These are phyloP conservation scores for Rhynchosporium secalis DNA, from an alignment of 2,329 filamentous ascomycete genomes.

Conservation along the genomic window DNA sequence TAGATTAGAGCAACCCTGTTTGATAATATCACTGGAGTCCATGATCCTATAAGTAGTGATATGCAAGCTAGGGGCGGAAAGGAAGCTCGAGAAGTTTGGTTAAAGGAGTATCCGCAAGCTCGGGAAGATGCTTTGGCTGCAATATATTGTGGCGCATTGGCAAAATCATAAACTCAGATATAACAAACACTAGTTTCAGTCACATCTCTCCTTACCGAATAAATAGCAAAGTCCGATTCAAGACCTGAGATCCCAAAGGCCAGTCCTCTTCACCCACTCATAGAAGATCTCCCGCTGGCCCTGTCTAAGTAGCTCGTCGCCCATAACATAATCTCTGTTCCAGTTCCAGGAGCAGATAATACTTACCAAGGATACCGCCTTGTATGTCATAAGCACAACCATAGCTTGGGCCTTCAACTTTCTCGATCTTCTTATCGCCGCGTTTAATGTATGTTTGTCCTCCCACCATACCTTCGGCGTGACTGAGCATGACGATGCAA, in stretches of 20 bases:
- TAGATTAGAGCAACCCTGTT: too few species aligned
- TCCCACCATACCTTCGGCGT: slow-evolving; percentile 4
- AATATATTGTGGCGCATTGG: neutral
- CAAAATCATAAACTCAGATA: neutral
- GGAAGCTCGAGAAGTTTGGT: too few species aligned
- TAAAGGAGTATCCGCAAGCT: too few species aligned
- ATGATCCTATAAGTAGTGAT: too few species aligned
- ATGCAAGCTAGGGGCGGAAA: too few species aligned
- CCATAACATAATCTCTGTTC: slow-evolving; percentile 13
- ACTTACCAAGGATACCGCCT: slow-evolving; percentile 5
- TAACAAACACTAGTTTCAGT: neutral
- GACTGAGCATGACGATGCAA: slow-evolving; percentile 10
- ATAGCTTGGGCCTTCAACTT: slow-evolving; percentile 1
- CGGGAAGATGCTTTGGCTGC: neutral
- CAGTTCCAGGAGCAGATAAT: neutral
- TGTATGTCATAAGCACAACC: slow-evolving; percentile 3
- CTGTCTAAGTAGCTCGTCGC: slow-evolving; percentile 7
- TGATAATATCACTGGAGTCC: too few species aligned
- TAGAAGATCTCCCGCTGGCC: slow-evolving; percentile 6
- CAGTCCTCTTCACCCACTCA: slow-evolving; percentile 2
- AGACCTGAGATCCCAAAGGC: slow-evolving; percentile 2
- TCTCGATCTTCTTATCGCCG: slow-evolving; percentile 10
- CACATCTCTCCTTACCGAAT: neutral
- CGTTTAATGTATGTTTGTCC: slow-evolving; percentile 12
- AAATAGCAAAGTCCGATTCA: neutral